Base-by-base conservation (phyloP, 2,329 filamentous ascomycete species). In the Paecilomyces fulvus region DNA sequence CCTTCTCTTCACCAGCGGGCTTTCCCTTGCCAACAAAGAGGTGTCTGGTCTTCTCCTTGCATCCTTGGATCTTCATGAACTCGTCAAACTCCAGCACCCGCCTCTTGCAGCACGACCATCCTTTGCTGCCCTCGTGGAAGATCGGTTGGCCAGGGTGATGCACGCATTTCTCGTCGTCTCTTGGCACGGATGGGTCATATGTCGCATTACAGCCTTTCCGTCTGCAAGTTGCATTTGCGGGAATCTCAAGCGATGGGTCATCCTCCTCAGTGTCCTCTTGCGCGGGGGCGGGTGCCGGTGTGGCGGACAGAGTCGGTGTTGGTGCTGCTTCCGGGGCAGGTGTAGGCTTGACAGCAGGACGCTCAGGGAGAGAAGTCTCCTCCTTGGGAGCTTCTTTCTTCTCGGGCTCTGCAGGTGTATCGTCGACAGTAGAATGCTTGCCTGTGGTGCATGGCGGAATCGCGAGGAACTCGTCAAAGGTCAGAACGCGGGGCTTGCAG, bases 101-200 rank as follows among this genome's bases (percentile, higher is more conserved):
- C 65, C 90, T 81, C 82, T 97, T 97, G 77, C 94, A 99, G 79
- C 94, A 99, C 58, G 86, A 91, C 81, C 94, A 99, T 1, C 94
- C 94, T 78, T 99, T 99, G 76, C 90, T 95, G 33, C 94, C 94
- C 77, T 99, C 94, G 72, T 99, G 94, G 77, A 99, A 99, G 63
- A 99, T 87, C 23, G 94, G 90, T 21, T 82, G 84, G 3, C 94
- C 94, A 0, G 94, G 92, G 74, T 99, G 94, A 68, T 95, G 87
- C 51, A 89, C 80, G 70, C 94, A 99, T 59, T 83, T 80, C 77
- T 96, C 92, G 0, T 79, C 82, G 30, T 87, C 84, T 61, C 89
- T 78, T 31, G 77, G 73, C 49, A 77, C 70, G 0, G 82, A 82
- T 60, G 81, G 82, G 56, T 79, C 65, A 52, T 91, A 95, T 46